Percentiles rank a stretch among this genome's conserved stretches.
phyloP scores from a whole-genome alignment of 1,139 yeast genomes.

The Protomyces inouyei region DNA sequence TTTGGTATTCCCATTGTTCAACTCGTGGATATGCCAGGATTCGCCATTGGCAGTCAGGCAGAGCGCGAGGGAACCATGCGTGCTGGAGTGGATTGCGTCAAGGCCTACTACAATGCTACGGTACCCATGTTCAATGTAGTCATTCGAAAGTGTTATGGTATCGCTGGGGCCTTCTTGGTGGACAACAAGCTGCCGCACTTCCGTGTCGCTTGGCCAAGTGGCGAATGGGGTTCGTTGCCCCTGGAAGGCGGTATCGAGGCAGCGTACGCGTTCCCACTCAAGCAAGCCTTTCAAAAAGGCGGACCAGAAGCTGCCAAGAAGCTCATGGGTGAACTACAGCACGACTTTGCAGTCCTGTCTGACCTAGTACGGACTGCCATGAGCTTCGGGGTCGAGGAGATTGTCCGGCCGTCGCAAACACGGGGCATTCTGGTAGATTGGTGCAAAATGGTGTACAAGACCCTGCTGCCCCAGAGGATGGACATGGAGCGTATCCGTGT shows the following conservation, averaged over 20 bases:
- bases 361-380: slow-evolving; percentile 23
- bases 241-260: slow-evolving; percentile 27
- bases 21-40: slow-evolving; percentile 24
- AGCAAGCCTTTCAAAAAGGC: slow-evolving; percentile 3
- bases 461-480: slow-evolving; percentile 2
- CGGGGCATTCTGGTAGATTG: slow-evolving; percentile 9
- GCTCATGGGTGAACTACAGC: neutral
- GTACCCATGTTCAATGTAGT: slow-evolving; percentile 22
- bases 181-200: slow-evolving; percentile 23
- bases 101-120: slow-evolving; percentile 17
- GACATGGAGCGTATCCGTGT: neutral
- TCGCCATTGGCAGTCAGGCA: slow-evolving; percentile 19
- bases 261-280: slow-evolving; percentile 14
- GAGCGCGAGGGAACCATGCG: slow-evolving; percentile 26
- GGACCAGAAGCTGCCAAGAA: slow-evolving; percentile 9
- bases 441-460: slow-evolving; percentile 15
- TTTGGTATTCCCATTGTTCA: slow-evolving; percentile 22
- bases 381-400: slow-evolving; percentile 19
- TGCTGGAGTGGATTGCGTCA: slow-evolving; percentile 22
- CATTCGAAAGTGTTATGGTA: slow-evolving; percentile 21
- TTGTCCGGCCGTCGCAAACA: slow-evolving; percentile 8
- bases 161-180: slow-evolving; percentile 20
- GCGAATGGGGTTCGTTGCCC: slow-evolving; percentile 19
- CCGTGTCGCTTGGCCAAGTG: slow-evolving; percentile 24
- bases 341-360: slow-evolving; percentile 12